Evolutionary conservation across 441 rosid species (phyloP).

Genomic region (Rhodomyrtus psidioides): DNA sequence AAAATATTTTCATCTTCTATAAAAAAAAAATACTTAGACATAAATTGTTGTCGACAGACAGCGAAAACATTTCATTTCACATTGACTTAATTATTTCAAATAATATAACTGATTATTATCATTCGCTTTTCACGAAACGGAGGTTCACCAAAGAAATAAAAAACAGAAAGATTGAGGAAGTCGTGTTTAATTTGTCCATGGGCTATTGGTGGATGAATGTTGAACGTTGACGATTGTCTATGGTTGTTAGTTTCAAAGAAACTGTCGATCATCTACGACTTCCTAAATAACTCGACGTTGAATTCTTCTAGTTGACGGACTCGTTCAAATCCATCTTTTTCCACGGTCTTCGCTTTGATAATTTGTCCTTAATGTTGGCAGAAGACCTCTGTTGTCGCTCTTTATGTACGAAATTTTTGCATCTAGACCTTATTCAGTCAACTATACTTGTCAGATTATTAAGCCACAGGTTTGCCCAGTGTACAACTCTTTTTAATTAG

Average conservation of each 20-base stretch:
- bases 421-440: background rate
- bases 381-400: background rate
- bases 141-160: background rate
- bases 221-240: background rate
- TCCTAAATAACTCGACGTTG: background rate
- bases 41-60: too few species aligned
- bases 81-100: too few species aligned
- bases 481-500: background rate
- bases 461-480: too few species aligned
- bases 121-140: rapidly evolving
- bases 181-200: background rate
- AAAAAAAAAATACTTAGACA: too few species aligned
- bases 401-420: background rate
- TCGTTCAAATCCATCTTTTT: background rate
- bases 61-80: too few species aligned
- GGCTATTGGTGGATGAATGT: background rate
- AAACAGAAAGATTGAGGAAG: background rate
- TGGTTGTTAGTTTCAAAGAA: background rate
- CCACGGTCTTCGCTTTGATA: background rate
- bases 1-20: too few species aligned
- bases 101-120: too few species aligned
- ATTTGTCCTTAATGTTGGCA: background rate
- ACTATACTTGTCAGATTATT: background rate
- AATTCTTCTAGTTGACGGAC: background rate
- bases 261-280: background rate